These are phyloP conservation scores for Tetracentron sinense DNA, from an alignment of 164 flowering plant species.

Conservation along the genomic window DNA sequence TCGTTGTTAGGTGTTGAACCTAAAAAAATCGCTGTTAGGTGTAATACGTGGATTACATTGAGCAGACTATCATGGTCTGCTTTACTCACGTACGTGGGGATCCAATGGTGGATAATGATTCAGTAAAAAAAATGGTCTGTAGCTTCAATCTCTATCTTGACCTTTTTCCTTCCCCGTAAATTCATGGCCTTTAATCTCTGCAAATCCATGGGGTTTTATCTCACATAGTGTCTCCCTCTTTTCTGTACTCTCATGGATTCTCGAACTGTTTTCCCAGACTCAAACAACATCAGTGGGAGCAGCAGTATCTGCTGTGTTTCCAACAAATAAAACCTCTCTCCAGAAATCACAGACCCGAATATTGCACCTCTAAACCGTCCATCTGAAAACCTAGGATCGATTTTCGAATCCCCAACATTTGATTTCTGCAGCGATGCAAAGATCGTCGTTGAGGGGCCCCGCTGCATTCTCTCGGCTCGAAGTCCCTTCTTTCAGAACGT, in stretches of 20 bases:
- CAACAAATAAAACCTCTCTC: slow-evolving; percentile 21
- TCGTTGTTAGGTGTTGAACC: too few relatives aligned
- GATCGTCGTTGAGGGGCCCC: slow-evolving; percentile 35
- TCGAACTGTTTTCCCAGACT: slow-evolving; percentile 44
- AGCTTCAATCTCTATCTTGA: background rate
- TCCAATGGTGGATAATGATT: too few relatives aligned
- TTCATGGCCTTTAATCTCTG: background rate
- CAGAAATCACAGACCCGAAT: slow-evolving; percentile 26
- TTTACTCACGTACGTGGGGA: too few relatives aligned
- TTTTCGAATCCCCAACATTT: slow-evolving; percentile 31
- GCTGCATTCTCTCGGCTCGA: slow-evolving; percentile 61
- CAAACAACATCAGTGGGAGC: slow-evolving; percentile 50
- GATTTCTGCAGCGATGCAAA: slow-evolving; percentile 56
- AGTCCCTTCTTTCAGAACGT: slow-evolving; percentile 51
- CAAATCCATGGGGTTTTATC: background rate
- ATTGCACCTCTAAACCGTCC: slow-evolving; percentile 42
- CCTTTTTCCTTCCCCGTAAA: background rate
- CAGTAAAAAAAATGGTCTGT: too few relatives aligned
- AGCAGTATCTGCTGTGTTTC: slow-evolving; percentile 36
- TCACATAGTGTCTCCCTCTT: slow-evolving; percentile 1
- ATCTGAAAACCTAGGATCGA: slow-evolving; percentile 44
- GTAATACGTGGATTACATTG: too few relatives aligned
- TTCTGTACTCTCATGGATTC: slow-evolving; percentile 19
- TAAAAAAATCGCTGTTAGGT: too few relatives aligned
- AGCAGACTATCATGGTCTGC: too few relatives aligned